Base-by-base conservation (phyloP, 2,329 filamentous ascomycete genomes). In the Endocalyx cinctus region DNA sequence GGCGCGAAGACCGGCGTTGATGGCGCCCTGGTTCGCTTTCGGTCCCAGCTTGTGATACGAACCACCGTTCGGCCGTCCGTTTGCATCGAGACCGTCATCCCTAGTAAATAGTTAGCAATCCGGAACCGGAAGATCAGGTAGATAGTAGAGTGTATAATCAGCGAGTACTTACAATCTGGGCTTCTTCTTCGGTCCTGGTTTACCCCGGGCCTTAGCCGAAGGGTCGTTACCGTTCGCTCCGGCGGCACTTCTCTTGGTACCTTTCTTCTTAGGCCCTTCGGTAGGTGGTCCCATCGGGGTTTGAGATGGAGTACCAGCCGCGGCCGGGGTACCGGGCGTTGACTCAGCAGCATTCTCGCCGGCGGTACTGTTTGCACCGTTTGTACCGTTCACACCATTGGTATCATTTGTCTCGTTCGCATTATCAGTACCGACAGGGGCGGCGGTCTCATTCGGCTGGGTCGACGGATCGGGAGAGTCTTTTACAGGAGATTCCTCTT, bases 171-270 rank as follows among this genome's bases (percentile, higher is more conserved):
- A 96, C 90, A 95, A 66, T 72, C 84, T 82, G 46, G 85, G 82
- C 69, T 94, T 95, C 78, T 96, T 95, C 77, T 96, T 97, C 0
- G 90, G 90, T 6, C 90, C 90, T 6, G 92, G 90, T 67, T 94
- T 94, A 56, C 84, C 84, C 57, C 86, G 72, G 34, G 81, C 70
- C 61, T 85, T 88, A n/a, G 81, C 52, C 66, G 62, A 52, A 58
- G 65, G 61, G 63, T 69, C 51, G 41, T 63, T 62, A 55, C 79
- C 70, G 63, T 84, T 83, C 38, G 69, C 70, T 35, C 71, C 77
- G 25, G 76, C 70, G 49, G 84, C 83, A 15, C 77, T 74, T 45
- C 82, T 76, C 59, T 87, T 84, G 20, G 76, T 68, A 20, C 82
- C 81, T 62, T 89, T 89, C 67, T 86, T 87, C 69, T 86, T 88